Percentiles rank a stretch among this genome's conserved stretches.
phyloP scores from a whole-genome alignment of 1,139 yeast species.

The Suhomyces bribrorum region DNA sequence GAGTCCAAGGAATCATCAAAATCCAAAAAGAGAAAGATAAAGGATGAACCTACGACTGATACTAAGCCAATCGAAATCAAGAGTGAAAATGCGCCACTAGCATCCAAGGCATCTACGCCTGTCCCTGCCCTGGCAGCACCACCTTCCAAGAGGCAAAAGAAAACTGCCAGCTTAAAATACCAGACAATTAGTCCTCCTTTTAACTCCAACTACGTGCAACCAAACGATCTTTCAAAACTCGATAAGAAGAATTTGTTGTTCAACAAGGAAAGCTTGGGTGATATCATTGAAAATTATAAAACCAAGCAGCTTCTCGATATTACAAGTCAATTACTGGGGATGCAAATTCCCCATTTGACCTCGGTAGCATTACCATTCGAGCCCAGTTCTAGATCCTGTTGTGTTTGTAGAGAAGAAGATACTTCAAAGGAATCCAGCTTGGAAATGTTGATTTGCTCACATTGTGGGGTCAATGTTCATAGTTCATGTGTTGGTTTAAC shows the following conservation, averaged over 20 bases:
- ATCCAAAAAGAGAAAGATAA: slow-evolving; percentile 12
- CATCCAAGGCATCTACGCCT: too few species aligned
- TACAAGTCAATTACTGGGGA: slow-evolving; percentile 21
- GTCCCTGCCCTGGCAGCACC: too few species aligned
- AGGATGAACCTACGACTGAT: slow-evolving; percentile 10
- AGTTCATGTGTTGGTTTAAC: slow-evolving; percentile 64
- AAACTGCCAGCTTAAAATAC: slow-evolving; percentile 2
- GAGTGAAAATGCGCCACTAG: not conserved
- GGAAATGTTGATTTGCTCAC: slow-evolving; percentile 56
- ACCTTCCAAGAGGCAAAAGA: slow-evolving; percentile 12
- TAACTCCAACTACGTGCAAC: slow-evolving; percentile 12
- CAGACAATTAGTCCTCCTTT: slow-evolving; percentile 7
- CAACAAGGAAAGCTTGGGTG: slow-evolving; percentile 6
- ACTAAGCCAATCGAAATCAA: not conserved
- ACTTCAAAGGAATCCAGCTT: slow-evolving; percentile 14
- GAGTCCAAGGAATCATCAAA: slow-evolving; percentile 5
- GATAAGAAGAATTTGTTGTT: slow-evolving; percentile 9
- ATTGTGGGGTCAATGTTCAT: slow-evolving; percentile 77
- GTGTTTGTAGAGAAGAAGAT: slow-evolving; percentile 55
- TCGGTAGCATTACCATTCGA: slow-evolving; percentile 26
- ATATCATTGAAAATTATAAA: slow-evolving; percentile 5
- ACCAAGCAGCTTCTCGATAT: slow-evolving; percentile 27
- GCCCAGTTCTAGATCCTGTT: slow-evolving; percentile 44
- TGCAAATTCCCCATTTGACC: slow-evolving; percentile 24
- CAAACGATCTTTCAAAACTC: slow-evolving; percentile 4